Conservation (phyloP, 441 rosid genomes). For the Bocquillonia castaneifolia region DNA sequence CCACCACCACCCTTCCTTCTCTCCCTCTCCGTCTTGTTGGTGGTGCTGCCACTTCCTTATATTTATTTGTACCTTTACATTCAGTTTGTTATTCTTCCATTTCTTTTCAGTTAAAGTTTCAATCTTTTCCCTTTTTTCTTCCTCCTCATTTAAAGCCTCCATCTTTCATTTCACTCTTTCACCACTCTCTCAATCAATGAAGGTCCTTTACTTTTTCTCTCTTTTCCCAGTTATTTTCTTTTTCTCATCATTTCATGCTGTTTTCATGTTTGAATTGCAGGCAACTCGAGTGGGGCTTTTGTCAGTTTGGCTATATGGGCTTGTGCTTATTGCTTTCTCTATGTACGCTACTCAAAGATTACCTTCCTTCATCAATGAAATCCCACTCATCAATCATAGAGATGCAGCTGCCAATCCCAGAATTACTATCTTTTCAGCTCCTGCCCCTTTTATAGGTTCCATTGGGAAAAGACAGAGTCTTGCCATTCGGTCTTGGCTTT, state of each 20-base stretch:
- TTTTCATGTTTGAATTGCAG: conserved; percentile 29
- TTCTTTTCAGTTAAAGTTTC: conserved; percentile 54
- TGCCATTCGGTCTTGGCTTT: conserved; percentile 74
- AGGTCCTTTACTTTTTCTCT: conserved; percentile 22
- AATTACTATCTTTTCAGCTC: conserved; percentile 65
- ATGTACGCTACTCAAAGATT: conserved; percentile 62
- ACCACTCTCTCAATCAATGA: conserved; percentile 27
- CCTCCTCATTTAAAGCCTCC: conserved; percentile 1
- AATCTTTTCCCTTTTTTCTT: conserved; percentile 14
- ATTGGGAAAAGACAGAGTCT: conserved; percentile 43
- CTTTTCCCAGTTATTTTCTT: not conserved
- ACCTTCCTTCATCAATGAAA: conserved; percentile 29
- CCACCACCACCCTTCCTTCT: conserved; percentile 20
- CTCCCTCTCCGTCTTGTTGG: conserved; percentile 30
- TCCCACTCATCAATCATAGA: conserved; percentile 14
- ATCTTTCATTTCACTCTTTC: not conserved
- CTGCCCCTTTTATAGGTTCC: conserved; percentile 40
- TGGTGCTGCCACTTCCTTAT: conserved; percentile 10
- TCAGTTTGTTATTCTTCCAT: conserved; percentile 34
- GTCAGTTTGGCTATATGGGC: conserved; percentile 77
- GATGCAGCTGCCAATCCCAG: conserved; percentile 30
- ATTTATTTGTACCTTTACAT: not conserved
- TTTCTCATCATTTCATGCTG: not conserved
- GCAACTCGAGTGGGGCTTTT: conserved; percentile 46
- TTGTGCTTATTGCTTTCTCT: conserved; percentile 61